Percentiles rank a stretch among this genome's conserved stretches.
Conservation (phyloP, 805 yeast species). For the Metschnikowia aberdeeniae region DNA sequence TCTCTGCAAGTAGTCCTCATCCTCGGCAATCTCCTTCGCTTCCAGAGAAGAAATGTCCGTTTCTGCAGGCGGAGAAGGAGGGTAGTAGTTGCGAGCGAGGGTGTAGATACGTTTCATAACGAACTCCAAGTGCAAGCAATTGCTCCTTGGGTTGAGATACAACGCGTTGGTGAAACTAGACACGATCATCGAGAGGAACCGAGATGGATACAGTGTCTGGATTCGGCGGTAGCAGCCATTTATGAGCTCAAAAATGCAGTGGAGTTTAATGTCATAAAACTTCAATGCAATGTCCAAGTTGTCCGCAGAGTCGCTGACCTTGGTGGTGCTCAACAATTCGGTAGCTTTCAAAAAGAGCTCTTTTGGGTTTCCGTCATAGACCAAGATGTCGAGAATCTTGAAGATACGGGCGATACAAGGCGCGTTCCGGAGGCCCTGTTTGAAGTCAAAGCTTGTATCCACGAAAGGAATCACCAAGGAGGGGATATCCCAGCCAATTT, state of each 20-base stretch:
- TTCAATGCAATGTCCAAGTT: slow-evolving; percentile 15
- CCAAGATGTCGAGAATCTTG: slow-evolving; percentile 57
- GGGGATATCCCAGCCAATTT: slow-evolving; percentile 94
- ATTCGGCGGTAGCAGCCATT: slow-evolving; percentile 56
- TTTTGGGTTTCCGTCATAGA: slow-evolving; percentile 72
- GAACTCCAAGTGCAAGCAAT: slow-evolving; percentile 35
- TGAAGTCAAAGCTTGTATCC: slow-evolving; percentile 31
- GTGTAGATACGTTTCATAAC: slow-evolving; percentile 56
- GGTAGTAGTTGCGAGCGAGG: slow-evolving; percentile 49
- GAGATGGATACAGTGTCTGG: slow-evolving; percentile 70
- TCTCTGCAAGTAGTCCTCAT: slow-evolving; percentile 62
- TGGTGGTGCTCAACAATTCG: slow-evolving; percentile 51
- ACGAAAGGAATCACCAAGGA: slow-evolving; percentile 55
- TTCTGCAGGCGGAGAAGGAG: slow-evolving; percentile 37
- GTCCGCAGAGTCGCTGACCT: slow-evolving; percentile 17
- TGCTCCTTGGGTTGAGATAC: slow-evolving; percentile 25
- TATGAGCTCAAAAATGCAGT: slow-evolving; percentile 63
- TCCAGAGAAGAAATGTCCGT: slow-evolving; percentile 41
- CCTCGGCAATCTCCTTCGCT: slow-evolving; percentile 38
- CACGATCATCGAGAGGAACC: slow-evolving; percentile 67
- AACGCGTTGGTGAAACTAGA: slow-evolving; percentile 54
- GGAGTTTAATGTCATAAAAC: slow-evolving; percentile 55
- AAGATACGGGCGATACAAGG: slow-evolving; percentile 38
- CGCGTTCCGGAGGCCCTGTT: slow-evolving; percentile 29
- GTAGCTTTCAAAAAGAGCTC: slow-evolving; percentile 70